phyloP scores from a whole-genome alignment of 2,329 filamentous ascomycete species.

The Waltergamsia citrina region DNA sequence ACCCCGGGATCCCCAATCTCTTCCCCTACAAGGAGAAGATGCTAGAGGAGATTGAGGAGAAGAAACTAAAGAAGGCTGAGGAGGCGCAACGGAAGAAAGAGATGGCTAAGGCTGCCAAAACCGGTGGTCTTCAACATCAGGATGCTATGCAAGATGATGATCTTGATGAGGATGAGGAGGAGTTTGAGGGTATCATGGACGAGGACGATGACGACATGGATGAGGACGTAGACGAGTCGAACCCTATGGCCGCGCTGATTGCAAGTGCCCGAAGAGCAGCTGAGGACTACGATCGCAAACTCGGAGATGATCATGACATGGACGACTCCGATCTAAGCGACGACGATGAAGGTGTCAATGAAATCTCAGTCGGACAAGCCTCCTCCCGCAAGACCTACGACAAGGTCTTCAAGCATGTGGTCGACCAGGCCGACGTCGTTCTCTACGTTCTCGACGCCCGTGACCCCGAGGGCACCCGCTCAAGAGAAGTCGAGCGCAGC shows the following conservation, averaged over 20 bases:
- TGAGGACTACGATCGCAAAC: conserved; percentile 60
- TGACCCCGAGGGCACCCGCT: conserved; percentile 84
- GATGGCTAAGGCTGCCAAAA: conserved; percentile 58
- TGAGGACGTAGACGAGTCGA: conserved; percentile 55
- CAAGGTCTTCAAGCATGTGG: conserved; percentile 91
- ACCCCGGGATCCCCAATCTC: conserved; percentile 92
- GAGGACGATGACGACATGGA: conserved; percentile 43
- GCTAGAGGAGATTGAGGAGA: conserved; percentile 89
- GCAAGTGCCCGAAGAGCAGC: conserved; percentile 76
- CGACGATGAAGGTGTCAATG: conserved; percentile 41
- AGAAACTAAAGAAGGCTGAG: conserved; percentile 69
- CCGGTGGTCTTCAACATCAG: conserved; percentile 32
- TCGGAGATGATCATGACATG: conserved; percentile 45
- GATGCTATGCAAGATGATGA: conserved; percentile 35
- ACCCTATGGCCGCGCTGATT: conserved; percentile 87
- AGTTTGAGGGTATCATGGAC: conserved; percentile 31
- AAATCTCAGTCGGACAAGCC: conserved; percentile 41
- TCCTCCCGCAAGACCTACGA: conserved; percentile 81
- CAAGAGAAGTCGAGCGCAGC: conserved; percentile 80
- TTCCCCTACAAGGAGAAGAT: conserved; percentile 98
- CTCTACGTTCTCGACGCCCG: conserved; percentile 90
- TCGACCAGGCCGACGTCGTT: conserved; percentile 81
- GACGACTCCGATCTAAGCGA: conserved; percentile 37
- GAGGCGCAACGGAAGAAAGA: conserved; percentile 64
- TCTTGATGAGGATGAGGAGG: conserved; percentile 37